phyloP scores from a whole-genome alignment of 1,284 basidiomycete species.

The Trametes polyzona region DNA sequence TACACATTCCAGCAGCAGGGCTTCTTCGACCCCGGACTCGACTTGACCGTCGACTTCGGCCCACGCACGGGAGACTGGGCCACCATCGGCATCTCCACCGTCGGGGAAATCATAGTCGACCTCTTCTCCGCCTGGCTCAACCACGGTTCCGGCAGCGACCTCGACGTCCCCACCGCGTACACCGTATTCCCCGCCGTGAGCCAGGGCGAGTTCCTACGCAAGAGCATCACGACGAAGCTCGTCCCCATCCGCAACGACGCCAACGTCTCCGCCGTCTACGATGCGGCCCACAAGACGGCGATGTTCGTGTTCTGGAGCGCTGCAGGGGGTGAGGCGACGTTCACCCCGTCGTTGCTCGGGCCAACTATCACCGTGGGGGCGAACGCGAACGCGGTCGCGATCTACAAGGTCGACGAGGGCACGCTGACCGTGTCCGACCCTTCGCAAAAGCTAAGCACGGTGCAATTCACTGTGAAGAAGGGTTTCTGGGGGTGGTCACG shows the following conservation, averaged over 20 bases:
- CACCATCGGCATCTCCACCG: constrained; percentile 62
- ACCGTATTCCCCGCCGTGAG: constrained; percentile 55
- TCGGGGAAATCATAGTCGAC: constrained; percentile 54
- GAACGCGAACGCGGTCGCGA: constrained; percentile 45
- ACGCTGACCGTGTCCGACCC: constrained; percentile 63
- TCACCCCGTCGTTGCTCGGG: constrained; percentile 18
- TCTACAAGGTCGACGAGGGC: constrained; percentile 47
- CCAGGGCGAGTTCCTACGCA: constrained; percentile 37
- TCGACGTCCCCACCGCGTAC: constrained; percentile 48
- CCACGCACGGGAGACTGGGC: constrained; percentile 62
- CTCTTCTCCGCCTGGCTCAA: constrained; percentile 66
- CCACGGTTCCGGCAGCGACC: constrained; percentile 40
- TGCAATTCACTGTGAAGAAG: constrained; percentile 36
- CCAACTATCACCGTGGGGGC: constrained; percentile 44
- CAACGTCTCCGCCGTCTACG: constrained; percentile 39
- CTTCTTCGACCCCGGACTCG: constrained; percentile 27
- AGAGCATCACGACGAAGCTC: constrained; percentile 31
- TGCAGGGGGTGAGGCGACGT: constrained; percentile 31
- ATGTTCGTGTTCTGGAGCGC: constrained; percentile 42
- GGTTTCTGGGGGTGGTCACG: not conserved
- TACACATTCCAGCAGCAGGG: constrained; percentile 46
- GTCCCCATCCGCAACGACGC: constrained; percentile 44
- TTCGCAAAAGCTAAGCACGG: constrained; percentile 40
- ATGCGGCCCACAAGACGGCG: constrained; percentile 32
- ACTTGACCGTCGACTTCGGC: constrained; percentile 52